Percentiles rank a stretch among this genome's conserved stretches.
phyloP scores from a whole-genome alignment of 2,329 filamentous ascomycete species.

The Aspergillus sergii region DNA sequence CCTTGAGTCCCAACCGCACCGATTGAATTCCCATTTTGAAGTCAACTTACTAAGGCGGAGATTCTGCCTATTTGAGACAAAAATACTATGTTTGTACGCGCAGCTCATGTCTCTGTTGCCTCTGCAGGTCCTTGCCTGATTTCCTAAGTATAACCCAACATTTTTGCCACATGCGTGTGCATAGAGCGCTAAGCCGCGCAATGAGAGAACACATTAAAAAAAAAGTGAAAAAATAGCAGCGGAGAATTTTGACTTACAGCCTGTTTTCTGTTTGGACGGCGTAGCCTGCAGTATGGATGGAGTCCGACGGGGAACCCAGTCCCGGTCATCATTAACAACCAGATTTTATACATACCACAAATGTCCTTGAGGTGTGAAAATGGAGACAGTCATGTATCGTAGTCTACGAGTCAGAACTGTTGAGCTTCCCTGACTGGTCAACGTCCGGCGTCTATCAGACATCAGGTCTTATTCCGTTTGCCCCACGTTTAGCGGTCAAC shows the following conservation, averaged over 20 bases:
- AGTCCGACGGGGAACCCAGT: not conserved
- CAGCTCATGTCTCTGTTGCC: not conserved
- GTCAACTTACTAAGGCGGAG: not conserved
- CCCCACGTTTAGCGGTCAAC: constrained; percentile 3
- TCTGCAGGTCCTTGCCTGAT: not conserved
- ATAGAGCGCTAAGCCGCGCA: not conserved
- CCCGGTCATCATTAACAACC: not conserved
- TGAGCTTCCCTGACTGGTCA: not conserved
- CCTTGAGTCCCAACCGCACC: not conserved
- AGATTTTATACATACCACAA: not conserved
- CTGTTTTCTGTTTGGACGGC: not conserved
- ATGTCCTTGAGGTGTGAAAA: not conserved
- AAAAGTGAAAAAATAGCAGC: not conserved
- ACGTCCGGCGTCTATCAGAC: constrained; percentile 4
- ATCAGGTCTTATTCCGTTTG: not conserved
- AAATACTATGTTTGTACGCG: not conserved
- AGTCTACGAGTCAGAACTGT: not conserved
- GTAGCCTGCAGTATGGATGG: not conserved
- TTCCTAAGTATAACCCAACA: not conserved
- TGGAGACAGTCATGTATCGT: not conserved
- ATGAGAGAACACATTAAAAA: not conserved
- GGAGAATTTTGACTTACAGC: not conserved
- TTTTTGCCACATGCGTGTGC: not conserved
- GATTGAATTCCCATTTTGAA: constrained; percentile 1
- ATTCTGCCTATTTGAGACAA: not conserved